Percentiles rank a stretch among this genome's conserved stretches.
Evolutionary conservation across 345 rosid genomes (phyloP).

Genomic region (Clausena lansium): DNA sequence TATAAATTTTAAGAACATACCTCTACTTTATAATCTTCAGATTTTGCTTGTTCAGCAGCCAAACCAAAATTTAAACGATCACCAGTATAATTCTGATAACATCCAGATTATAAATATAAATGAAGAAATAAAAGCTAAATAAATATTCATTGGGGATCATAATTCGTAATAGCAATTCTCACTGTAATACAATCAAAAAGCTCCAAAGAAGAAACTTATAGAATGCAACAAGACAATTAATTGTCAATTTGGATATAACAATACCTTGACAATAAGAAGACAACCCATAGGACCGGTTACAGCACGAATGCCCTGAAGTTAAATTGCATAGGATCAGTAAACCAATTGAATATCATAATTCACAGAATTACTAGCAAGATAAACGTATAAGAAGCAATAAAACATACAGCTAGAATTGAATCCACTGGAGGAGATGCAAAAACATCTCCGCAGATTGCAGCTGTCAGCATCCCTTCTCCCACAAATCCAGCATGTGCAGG

Average conservation of each 20-base stretch:
- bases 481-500: slow-evolving; percentile 98
- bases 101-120: slow-evolving; percentile 23
- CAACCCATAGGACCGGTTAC: slow-evolving; percentile 98
- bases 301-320: slow-evolving; percentile 87
- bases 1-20: slow-evolving; percentile 32
- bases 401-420: slow-evolving; percentile 84
- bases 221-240: slow-evolving; percentile 3
- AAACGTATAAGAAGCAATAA: slow-evolving; percentile 9
- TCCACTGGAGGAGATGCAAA: slow-evolving; percentile 94
- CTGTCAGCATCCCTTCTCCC: slow-evolving; percentile 99
- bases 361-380: not conserved
- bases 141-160: not conserved
- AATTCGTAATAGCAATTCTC: not conserved
- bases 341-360: slow-evolving; percentile 1
- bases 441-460: slow-evolving; percentile 93
- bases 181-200: not conserved
- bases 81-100: slow-evolving; percentile 86
- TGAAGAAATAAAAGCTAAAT: slow-evolving; percentile 11
- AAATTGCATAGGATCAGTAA: slow-evolving; percentile 12
- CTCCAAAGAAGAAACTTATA: not conserved
- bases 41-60: slow-evolving; percentile 99
- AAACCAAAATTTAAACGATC: slow-evolving; percentile 96
- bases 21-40: slow-evolving; percentile 96
- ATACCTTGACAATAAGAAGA: slow-evolving; percentile 87
- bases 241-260: slow-evolving; percentile 11